Base-by-base conservation (phyloP, 257 asterid species). In the Salvia miltiorrhiza region DNA sequence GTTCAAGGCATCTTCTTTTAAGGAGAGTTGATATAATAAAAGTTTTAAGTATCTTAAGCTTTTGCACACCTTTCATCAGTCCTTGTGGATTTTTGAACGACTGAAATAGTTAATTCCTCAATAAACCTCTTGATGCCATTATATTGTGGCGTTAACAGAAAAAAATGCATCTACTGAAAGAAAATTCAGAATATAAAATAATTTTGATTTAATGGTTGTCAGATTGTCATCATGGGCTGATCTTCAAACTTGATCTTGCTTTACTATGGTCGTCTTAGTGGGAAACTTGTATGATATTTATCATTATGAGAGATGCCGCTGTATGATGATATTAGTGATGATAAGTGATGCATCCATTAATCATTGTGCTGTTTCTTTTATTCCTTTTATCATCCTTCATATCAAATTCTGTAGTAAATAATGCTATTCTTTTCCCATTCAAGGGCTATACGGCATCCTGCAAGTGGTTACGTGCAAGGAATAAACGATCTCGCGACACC, bases 381-480 rank as follows among this genome's bases (percentile, higher is more conserved):
- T 32, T 71, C 35, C 44, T 2, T 17, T 21, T 30, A 1, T 8
- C 56, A 12, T 62, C 71, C 35, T 66, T 52, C 37, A 2, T 10
- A 60, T 32, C 33, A 16, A 23, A 9, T 4, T 60, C 14, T 47
- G 19, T 54, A 21, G 40, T 67, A 21, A 43, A 4, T 71, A 55
- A 67, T 67, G 65, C 26, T 48, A 30, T 53, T 57, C 4, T 70
- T 77, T 44, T 33, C 58, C 40, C 61, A 45, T 82, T 74, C 44
- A 72, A 88, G 97, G 97, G 96, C 98, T 54, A 92, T 89, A 63
- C 86, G 98, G 59, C 98, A 92, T 83, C 99, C 99, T 33, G 99
- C 97, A 17, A 93, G 99, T 84, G 99, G 99, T 60, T 90, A 93
- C 54, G 99, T 93, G 56, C 99, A 93, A 83, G 99, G 99, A 78